Evolutionary conservation across 2,329 filamentous ascomycete species (phyloP), one percentile per base, ranked within the genome.

Genomic region (Colletotrichum sp.): DNA sequence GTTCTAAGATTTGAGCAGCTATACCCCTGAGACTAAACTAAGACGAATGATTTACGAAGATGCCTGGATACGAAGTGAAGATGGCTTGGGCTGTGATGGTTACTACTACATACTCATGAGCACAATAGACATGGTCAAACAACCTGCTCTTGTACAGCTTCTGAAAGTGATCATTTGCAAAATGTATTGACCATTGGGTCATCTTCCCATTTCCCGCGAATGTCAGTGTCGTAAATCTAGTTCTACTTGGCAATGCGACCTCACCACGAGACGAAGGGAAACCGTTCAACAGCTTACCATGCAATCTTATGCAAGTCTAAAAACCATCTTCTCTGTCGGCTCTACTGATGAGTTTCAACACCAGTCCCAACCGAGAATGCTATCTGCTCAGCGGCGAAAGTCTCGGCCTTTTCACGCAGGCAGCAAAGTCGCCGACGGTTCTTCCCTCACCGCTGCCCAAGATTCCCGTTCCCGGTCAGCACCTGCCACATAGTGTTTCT

Each of bases 1-100:
- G 22, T 72, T 68, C 48, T 68, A 72, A 72, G 57, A 26, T 44
- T 28, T n/a, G 16, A 52, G 22, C 32, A 72, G 64, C n/a, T n/a
- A 36, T 72, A 64, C 63, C 63, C 26, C 22, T 64, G n/a, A 68
- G 62, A 55, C 30, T 30, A 28, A 44, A 68, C 52, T 59, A 55
- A 60, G 55, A 30, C 9, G 12, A 24, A 32, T n/a, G 18, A 63
- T n/a, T 32, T 36, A 12, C 28, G 12, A 63, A 34, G 18, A 63
- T 12, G 30, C 10, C 10, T 52, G n/a, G 12, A 22, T 13, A 32
- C 28, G 30, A 63, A 30, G 26, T 59, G 55, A 5, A 52, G n/a
- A 52, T 3, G 44, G 13, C 1, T 13, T 52, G 44, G 44, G 10
- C 12, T 52, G n/a, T 2, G 10, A 52, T 3, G 44, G 10, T 22